A percentile compares a stretch with the other conserved stretches of the same genome.
Evolutionary conservation across 208 protist species (phyloP).

Genomic region (Trypanosoma mega): DNA sequence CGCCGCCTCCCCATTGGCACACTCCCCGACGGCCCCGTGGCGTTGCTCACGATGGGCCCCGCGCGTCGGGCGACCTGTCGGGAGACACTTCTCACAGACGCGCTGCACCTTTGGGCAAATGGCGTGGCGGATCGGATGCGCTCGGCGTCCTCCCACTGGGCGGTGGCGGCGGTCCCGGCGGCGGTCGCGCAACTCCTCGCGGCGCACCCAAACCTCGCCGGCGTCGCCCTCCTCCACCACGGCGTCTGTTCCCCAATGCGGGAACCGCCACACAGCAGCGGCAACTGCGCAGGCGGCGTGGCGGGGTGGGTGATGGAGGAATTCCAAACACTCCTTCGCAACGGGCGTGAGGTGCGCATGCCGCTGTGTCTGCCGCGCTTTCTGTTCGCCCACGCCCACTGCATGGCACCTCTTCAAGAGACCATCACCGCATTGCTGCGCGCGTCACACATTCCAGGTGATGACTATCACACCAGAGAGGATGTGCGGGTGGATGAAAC

Average conservation of each 20-base stretch:
- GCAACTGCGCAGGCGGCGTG: conserved; percentile 1
- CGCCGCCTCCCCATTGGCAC: background rate
- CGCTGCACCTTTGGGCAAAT: conserved; percentile 15
- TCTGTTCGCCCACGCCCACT: conserved; percentile 45
- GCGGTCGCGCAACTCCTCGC: conserved; percentile 39
- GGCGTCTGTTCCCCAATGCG: conserved; percentile 29
- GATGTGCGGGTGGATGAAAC: conserved; percentile 8
- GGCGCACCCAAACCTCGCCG: conserved; percentile 16
- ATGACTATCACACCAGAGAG: background rate
- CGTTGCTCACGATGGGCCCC: conserved; percentile 19
- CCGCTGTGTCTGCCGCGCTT: conserved; percentile 47
- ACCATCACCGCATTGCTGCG: background rate
- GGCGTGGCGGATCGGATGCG: conserved; percentile 22
- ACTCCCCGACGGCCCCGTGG: background rate
- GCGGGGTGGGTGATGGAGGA: conserved; percentile 18
- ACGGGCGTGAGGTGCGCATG: conserved; percentile 36
- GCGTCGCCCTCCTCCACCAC: conserved; percentile 41
- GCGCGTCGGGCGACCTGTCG: background rate
- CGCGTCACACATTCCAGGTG: background rate
- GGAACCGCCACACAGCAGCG: no score
- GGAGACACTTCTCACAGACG: conserved; percentile 12
- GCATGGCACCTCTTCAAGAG: conserved; percentile 22
- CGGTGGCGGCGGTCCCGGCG: conserved; percentile 38
- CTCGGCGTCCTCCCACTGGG: conserved; percentile 26
- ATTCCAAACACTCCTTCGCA: conserved; percentile 26